Evolutionary conservation across 2,329 filamentous ascomycete genomes (phyloP), one percentile per base, ranked within the genome.

Genomic region (Hymenoscyphus albidus): DNA sequence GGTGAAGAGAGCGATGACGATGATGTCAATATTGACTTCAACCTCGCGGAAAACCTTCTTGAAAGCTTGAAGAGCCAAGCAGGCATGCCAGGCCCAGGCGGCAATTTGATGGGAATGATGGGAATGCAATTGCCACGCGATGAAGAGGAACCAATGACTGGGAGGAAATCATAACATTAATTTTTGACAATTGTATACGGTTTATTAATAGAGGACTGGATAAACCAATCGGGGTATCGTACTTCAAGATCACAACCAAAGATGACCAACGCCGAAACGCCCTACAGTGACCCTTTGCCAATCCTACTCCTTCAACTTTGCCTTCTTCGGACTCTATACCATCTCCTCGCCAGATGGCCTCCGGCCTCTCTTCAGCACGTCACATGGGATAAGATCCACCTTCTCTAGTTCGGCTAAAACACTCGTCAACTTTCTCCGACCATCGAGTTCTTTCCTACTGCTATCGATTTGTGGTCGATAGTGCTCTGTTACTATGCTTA

Each of bases 21-120:
- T 0, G 87, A 89, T 62, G 84, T 95, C 4, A 83, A 93, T 68
- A 86, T 95, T 35, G 91, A 98, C 74, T 90, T 93, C 70, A 94
- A 95, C 67, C 81, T 99, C 31, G 93, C 91, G 18, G 92, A 90
- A 76, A 98, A 98, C 73, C 81, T 99, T 62, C 81, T 99, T 1
- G 92, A 97, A 76, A 94, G 92, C 71, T 93, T 99, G 78, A 96
- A 96, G 74, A 89, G 91, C 16, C 94, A 98, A 76, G 92, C 82
- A 18, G 95, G 95, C 13, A 85, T 90, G 80, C 83, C 92, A 39
- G 95, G 95, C 0, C 95, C 95, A 0, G 90, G 91, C 1, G 88
- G 93, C 0, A 98, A 97, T 74, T 80, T 99, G 66, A 83, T 99
- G 72, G 89, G 88, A 6, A 84, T 96, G 78, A 90, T 98, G 88